Evolutionary conservation across 495 filamentous ascomycete species (phyloP).

Genomic region (Xylaria venustula): DNA sequence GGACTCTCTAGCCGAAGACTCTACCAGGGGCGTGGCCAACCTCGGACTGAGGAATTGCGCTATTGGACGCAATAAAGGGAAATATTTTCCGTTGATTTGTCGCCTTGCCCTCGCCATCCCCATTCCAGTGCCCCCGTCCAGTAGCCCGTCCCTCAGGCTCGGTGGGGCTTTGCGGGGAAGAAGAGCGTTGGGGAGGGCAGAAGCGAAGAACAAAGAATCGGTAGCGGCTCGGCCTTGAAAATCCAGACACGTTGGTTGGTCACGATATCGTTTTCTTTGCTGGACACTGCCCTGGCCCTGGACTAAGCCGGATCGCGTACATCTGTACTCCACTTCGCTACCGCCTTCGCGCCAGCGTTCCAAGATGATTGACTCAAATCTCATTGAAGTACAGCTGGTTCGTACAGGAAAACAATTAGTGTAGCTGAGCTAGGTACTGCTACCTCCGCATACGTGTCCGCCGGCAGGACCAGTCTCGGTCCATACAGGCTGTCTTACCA

Average conservation of each 20-base stretch:
- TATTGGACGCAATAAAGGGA: not conserved
- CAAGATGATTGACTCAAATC: too few species aligned
- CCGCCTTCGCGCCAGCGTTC: not conserved
- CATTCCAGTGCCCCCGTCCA: not conserved
- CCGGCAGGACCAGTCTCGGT: not conserved
- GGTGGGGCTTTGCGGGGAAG: constrained; percentile 11
- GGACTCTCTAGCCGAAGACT: not conserved
- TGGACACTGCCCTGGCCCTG: not conserved
- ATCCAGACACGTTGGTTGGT: not conserved
- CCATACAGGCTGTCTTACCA: not conserved
- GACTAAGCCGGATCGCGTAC: not conserved
- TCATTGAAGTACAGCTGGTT: too few species aligned
- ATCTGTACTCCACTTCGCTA: not conserved
- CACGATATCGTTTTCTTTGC: not conserved
- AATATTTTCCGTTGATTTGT: constrained; percentile 5
- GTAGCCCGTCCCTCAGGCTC: not conserved
- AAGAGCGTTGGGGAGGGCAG: not conserved
- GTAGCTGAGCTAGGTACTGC: too few species aligned
- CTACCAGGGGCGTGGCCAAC: too few species aligned
- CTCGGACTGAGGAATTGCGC: too few species aligned
- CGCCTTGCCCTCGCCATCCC: not conserved
- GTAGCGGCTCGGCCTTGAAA: not conserved
- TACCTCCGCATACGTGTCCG: too few species aligned
- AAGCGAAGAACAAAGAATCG: not conserved
- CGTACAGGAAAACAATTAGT: too few species aligned